Evolutionary conservation across 164 flowering plant species (phyloP), one percentile per base, ranked within the genome.

Genomic region (Houttuynia cordata): DNA sequence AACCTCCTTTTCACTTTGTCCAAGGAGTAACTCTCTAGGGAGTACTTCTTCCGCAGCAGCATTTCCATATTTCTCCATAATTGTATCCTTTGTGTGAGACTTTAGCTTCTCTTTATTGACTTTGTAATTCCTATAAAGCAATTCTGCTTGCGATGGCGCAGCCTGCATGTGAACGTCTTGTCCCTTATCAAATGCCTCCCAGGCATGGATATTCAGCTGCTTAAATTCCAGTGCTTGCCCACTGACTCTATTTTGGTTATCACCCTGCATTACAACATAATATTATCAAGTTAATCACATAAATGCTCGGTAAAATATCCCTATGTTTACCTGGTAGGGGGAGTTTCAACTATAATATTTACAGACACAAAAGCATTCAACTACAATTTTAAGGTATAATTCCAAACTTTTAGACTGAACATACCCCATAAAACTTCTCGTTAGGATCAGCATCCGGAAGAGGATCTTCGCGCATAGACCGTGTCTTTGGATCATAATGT

Each of bases 381-480:
- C 37, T 30, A 30, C 4, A 30, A 19, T 9, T 8, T 14, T 18
- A 52, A 52, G 23, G 1, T n/a, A n/a, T 21, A 17, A 53, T 22
- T 53, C 12, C 15, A 51, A 41, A 10, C 20, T 58, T 53, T 21
- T 14, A 25, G 18, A 54, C 37, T 30, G 58, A 20, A 67, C 82
- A 68, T 56, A 81, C 94, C 45, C 40, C 71, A 74, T 88, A 85
- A 63, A 88, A 88, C 76, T 85, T 88, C 71, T 88, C 91, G 67
- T 83, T 88, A 0, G 93, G 91, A 76, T 88, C 87, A 73, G 76
- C 76, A 71, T 88, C 96, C 19, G 96, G 96, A 61, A 82, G 83
- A 72, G 93, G 96, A 81, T 86, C 96, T 70, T 84, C 96, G 73
- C 96, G 87, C 96, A 88, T 86, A 60, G 96, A 84, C 45, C 93